phyloP scores from a whole-genome alignment of 2,329 filamentous ascomycete species.

The Cordyceps javanica region DNA sequence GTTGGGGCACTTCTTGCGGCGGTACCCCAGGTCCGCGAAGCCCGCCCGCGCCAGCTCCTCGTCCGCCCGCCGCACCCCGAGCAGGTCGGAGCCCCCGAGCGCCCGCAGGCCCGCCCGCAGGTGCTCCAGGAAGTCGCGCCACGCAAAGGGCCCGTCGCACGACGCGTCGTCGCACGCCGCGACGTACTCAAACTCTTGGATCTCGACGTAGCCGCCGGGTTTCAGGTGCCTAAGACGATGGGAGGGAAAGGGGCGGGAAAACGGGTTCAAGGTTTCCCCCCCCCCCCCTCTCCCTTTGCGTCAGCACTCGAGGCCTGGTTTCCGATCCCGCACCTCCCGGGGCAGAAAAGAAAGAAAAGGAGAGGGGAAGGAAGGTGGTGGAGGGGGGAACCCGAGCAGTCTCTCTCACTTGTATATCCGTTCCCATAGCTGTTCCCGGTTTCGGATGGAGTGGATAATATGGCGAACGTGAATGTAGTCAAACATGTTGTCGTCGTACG shows the following conservation, averaged over 20 bases:
- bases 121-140: slow-evolving; percentile 39
- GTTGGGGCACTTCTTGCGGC: slow-evolving; percentile 41
- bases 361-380: too few relatives aligned
- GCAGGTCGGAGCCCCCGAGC: slow-evolving; percentile 37
- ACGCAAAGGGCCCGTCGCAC: slow-evolving; percentile 37
- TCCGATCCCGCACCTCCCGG: too few relatives aligned
- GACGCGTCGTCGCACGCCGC: slow-evolving; percentile 40
- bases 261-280: too few relatives aligned
- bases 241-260: too few relatives aligned
- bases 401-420: slow-evolving; percentile 36
- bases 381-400: too few relatives aligned
- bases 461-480: slow-evolving; percentile 46
- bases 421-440: slow-evolving; percentile 35
- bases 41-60: slow-evolving; percentile 33
- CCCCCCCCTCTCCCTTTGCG: too few relatives aligned
- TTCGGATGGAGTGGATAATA: slow-evolving; percentile 37
- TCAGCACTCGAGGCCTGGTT: too few relatives aligned
- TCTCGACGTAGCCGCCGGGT: slow-evolving; percentile 45
- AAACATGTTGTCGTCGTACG: slow-evolving; percentile 37
- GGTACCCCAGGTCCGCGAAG: slow-evolving; percentile 34
- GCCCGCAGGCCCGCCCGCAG: slow-evolving; percentile 34
- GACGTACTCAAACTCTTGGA: slow-evolving; percentile 40
- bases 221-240: slow-evolving; percentile 47
- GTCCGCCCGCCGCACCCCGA: slow-evolving; percentile 31
- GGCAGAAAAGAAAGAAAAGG: too few relatives aligned